Evolutionary conservation across 2,329 filamentous ascomycete genomes (phyloP), one percentile per base, ranked within the genome.

Genomic region (Colletotrichum spinosum): DNA sequence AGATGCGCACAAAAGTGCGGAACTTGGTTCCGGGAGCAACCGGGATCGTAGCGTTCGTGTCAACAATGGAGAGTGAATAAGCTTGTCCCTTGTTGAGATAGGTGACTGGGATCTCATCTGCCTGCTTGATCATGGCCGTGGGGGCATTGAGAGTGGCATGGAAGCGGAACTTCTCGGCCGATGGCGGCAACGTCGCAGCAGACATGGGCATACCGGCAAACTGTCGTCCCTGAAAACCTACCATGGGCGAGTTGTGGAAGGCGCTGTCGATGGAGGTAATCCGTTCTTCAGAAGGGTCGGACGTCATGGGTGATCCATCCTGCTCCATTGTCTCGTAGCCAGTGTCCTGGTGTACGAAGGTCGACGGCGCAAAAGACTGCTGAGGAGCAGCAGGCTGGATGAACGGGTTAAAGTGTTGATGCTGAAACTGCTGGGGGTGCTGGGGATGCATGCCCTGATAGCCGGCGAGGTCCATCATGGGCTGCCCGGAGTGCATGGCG

Each of bases 81-180:
- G 94, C 93, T 76, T 98, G 95, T 33, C 95, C 94, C 78, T 98
- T 98, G 81, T 99, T 99, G 15, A 99, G 86, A 75, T 99, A 99
- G 0, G 95, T 97, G n/a, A 98, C 88, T 0, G 96, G 96, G 33
- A 98, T 97, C 76, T 98, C 95, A 66, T 97, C 92, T 1, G 89
- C 80, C 67, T 94, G 90, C 76, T 92, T 97, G 73, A 97, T 91
- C 96, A 98, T 99, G 8, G 96, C 96, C 0, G 96, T 99, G 3
- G 95, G 94, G 1, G 96, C 95, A 76, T 97, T 97, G 50, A 99
- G 80, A 0, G 93, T 96, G 55, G 93, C 91, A 75, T 96, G 92
- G 74, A 93, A 98, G 45, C 96, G 92, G 74, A 97, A 97, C 73
- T 90, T 91, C 72, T 92, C 90, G 9, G 84, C 86, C 0, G 83